Evolutionary conservation across 176 grass and related monocot genomes (phyloP).

Genomic region (Juncus inflexus): DNA sequence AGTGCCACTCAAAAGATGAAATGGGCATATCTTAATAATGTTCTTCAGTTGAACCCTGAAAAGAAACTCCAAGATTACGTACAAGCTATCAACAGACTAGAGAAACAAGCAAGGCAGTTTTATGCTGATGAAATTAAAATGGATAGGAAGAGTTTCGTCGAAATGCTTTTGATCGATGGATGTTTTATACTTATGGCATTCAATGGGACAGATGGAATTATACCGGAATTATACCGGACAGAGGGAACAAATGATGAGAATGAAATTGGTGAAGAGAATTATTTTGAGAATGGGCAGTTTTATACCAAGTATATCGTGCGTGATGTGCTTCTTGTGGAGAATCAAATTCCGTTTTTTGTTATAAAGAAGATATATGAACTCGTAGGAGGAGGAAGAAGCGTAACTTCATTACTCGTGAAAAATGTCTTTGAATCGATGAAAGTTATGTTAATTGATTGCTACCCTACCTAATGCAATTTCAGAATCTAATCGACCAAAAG

Average conservation of each 20-base stretch:
- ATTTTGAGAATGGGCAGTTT: neutral
- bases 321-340: neutral
- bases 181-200: neutral
- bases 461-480: neutral
- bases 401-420: neutral
- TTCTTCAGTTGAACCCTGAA: neutral
- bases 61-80: neutral
- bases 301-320: neutral
- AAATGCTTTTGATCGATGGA: neutral
- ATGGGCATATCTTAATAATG: neutral
- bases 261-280: neutral
- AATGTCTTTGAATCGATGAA: neutral
- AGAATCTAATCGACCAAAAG: neutral
- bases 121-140: neutral
- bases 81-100: neutral
- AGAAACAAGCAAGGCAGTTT: neutral
- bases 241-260: no score
- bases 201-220: neutral
- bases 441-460: neutral
- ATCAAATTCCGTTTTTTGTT: constrained; percentile 1
- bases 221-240: no score
- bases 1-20: neutral
- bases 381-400: neutral
- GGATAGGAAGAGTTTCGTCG: no score
- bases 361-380: neutral